These are phyloP conservation scores for Peniophora sp. DNA, from an alignment of 1,284 basidiomycete species.

Conservation along the genomic window DNA sequence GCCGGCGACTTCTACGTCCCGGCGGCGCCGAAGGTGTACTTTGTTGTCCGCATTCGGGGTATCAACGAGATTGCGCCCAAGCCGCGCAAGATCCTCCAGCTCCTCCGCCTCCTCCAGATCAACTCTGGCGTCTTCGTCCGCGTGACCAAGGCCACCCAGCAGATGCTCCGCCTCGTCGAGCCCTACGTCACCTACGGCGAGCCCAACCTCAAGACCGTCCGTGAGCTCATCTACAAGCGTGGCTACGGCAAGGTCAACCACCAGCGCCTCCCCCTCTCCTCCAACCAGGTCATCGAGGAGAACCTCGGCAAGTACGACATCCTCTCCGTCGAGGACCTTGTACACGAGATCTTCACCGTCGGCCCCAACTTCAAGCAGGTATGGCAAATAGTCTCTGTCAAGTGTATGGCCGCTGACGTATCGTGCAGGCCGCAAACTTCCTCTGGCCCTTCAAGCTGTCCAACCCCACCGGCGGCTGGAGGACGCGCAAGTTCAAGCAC, in stretches of 20 bases:
- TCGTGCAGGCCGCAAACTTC: conserved; percentile 77
- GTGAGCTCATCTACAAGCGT: conserved; percentile 99
- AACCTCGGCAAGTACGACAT: conserved; percentile 93
- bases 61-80: conserved; percentile 99
- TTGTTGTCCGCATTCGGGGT: conserved; percentile 97
- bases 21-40: conserved; percentile 95
- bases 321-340: conserved; percentile 95
- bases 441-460: conserved; percentile 99
- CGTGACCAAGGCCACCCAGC: conserved; percentile 92
- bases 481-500: conserved; percentile 93
- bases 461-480: conserved; percentile 98
- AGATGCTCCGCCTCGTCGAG: conserved; percentile 97
- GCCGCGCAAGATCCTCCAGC: conserved; percentile 97
- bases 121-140: conserved; percentile 99
- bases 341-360: conserved; percentile 93
- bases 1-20: conserved; percentile 97
- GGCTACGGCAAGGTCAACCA: conserved; percentile 98
- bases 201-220: conserved; percentile 94
- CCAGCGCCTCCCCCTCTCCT: conserved; percentile 92
- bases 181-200: conserved; percentile 97
- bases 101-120: conserved; percentile 97
- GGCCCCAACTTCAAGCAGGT: conserved; percentile 99
- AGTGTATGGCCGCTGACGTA: neutral
- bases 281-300: conserved; percentile 92
- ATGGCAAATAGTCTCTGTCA: conserved; percentile 15